phyloP scores from a whole-genome alignment of 2,329 filamentous ascomycete genomes.

The Monilinia polystroma region DNA sequence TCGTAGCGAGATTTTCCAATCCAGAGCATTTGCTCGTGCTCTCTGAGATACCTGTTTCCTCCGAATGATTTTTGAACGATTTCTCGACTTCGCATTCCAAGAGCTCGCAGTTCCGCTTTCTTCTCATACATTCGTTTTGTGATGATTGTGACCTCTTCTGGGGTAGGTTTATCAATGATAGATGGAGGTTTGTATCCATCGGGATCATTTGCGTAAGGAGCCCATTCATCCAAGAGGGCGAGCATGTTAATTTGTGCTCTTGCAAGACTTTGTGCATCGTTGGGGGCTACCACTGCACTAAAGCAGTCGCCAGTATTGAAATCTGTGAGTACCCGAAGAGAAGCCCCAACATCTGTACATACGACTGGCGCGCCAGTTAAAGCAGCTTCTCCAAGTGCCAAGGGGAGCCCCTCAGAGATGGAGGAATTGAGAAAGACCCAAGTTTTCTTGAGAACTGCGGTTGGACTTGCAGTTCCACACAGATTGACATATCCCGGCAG shows the following conservation, averaged over 20 bases:
- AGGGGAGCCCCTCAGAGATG: conserved; percentile 54
- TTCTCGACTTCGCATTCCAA: conserved; percentile 57
- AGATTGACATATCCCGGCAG: conserved; percentile 34
- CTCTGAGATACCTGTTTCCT: conserved; percentile 58
- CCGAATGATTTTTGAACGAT: conserved; percentile 61
- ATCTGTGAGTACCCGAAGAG: conserved; percentile 55
- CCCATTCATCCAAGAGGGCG: conserved; percentile 61
- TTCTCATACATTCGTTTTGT: conserved; percentile 59
- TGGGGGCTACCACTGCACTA: conserved; percentile 63
- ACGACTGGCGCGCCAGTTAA: conserved; percentile 56
- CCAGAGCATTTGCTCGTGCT: conserved; percentile 63
- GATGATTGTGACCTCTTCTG: conserved; percentile 51
- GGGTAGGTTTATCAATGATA: conserved; percentile 44
- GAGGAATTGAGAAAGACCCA: conserved; percentile 58
- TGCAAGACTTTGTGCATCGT: conserved; percentile 59
- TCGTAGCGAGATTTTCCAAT: conserved; percentile 37
- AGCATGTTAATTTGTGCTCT: conserved; percentile 62
- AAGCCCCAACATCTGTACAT: conserved; percentile 56
- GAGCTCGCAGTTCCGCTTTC: conserved; percentile 51
- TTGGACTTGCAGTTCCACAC: conserved; percentile 46
- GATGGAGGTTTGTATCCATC: conserved; percentile 17
- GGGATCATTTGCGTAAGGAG: conserved; percentile 50
- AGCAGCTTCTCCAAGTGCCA: conserved; percentile 59
- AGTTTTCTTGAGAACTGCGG: conserved; percentile 44
- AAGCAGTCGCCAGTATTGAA: conserved; percentile 51